Evolutionary conservation across 176 grass and related monocot species (phyloP).

Genomic region (Oryza officinalis): DNA sequence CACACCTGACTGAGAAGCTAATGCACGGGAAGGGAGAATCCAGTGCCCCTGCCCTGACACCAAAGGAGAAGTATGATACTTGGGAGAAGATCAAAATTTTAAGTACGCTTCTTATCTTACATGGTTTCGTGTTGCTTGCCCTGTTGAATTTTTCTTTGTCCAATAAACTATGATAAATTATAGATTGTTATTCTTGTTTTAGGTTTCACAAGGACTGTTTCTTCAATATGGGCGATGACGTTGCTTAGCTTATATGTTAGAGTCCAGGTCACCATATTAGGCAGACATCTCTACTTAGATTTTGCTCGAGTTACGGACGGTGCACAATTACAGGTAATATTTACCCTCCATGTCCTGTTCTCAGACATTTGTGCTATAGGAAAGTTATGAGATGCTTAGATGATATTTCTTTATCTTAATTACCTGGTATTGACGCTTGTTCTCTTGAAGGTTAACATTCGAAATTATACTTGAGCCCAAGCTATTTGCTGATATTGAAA

Average conservation of each 20-base stretch:
- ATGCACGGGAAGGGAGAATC: slow-evolving; percentile 77
- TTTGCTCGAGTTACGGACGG: slow-evolving; percentile 65
- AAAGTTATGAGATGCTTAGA: neutral
- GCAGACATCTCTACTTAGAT: slow-evolving; percentile 93
- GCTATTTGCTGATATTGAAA: slow-evolving; percentile 30
- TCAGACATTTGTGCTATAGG: neutral
- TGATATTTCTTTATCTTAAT: neutral
- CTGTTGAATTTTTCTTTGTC: neutral
- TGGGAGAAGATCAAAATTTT: slow-evolving; percentile 89
- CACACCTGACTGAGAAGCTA: slow-evolving; percentile 71
- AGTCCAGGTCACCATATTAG: slow-evolving; percentile 97
- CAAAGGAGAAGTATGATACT: slow-evolving; percentile 71
- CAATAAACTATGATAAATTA: slow-evolving; percentile 6
- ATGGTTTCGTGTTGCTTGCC: neutral
- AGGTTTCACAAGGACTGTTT: slow-evolving; percentile 89
- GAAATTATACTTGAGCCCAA: slow-evolving; percentile 4
- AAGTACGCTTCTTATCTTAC: slow-evolving; percentile 53
- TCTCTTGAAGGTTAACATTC: neutral
- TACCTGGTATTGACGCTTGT: neutral
- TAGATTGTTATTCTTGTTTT: slow-evolving; percentile 1
- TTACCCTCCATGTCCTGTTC: neutral
- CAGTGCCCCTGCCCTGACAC: slow-evolving; percentile 40
- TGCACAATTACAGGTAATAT: slow-evolving; percentile 51
- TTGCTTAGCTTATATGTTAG: slow-evolving; percentile 94
- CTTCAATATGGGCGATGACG: slow-evolving; percentile 85